Evolutionary conservation across 345 rosid genomes (phyloP), one percentile per base, ranked within the genome.

Genomic region (Rubroshorea leprosula): DNA sequence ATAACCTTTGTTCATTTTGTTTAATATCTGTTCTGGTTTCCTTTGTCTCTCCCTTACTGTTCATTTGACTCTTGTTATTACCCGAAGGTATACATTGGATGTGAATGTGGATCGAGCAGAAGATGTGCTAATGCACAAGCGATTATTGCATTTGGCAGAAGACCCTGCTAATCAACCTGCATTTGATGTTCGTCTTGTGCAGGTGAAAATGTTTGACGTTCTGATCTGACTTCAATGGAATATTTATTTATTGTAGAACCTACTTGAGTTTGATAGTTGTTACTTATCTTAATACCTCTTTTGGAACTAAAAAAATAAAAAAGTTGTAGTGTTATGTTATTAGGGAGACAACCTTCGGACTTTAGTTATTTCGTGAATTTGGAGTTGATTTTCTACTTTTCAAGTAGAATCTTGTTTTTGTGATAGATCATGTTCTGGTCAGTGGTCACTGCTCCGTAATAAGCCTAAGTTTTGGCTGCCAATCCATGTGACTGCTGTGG

Each of bases 31-130:
- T 14, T 25, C 22, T 49, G 31, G 24, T 27, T 62, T 1, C 45
- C 44, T 18, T 5, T 19, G 18, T 19, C 9, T 9, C 24, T 49
- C 23, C 5, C 47, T 44, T 5, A 44, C n/a, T 44, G 47, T 49
- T 5, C 26, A 11, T 16, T 21, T 35, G 51, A 49, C 49, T 60
- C 49, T 15, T 60, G 31, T 60, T 60, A 35, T 49, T 51, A 20
- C 18, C 44, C 44, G 29, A 60, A 92, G 97, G 57, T 93, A 93
- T 52, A 97, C 92, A 14, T 27, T 87, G 57, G 99, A 93, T 78
- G 99, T 93, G 35, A 93, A 93, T 70, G 97, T 84, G 69, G 97
- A 93, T 83, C 86, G 97, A 57, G 97, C 99, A 26, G 97, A 85
- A 65, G 97, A 89, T 70, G 97, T 93, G 29, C 80, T 89, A 29